Conservation (phyloP, 306 rosid species). For the Cucumis melo region DNA sequence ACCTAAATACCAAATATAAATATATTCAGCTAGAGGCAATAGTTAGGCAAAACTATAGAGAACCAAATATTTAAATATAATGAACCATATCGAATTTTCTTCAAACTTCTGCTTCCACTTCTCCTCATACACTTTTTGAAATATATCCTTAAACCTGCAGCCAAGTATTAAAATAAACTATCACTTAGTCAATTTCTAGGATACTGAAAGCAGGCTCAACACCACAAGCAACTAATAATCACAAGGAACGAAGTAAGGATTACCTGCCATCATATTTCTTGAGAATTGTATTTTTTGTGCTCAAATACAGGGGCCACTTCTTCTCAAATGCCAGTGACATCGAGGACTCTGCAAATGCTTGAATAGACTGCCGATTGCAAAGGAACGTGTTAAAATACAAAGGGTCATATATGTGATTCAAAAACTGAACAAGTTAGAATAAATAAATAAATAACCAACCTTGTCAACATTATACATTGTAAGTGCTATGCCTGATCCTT, state of each 20-base stretch:
- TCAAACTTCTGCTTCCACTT: slow-evolving; percentile 83
- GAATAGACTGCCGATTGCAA: slow-evolving; percentile 54
- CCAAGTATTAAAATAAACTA: background rate
- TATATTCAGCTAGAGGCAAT: slow-evolving; percentile 13
- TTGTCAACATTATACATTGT: slow-evolving; percentile 92
- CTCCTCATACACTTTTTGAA: slow-evolving; percentile 77
- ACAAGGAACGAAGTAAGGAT: slow-evolving; percentile 2
- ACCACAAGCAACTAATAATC: background rate
- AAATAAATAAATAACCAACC: slow-evolving; percentile 30
- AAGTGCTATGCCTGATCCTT: slow-evolving; percentile 89
- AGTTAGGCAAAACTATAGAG: background rate
- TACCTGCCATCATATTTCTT: slow-evolving; percentile 98
- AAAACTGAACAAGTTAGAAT: background rate
- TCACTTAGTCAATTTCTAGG: background rate
- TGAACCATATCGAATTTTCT: slow-evolving; percentile 79
- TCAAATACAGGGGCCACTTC: slow-evolving; percentile 93
- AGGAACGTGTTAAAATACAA: background rate
- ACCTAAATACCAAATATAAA: slow-evolving; percentile 43
- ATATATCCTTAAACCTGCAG: slow-evolving; percentile 89
- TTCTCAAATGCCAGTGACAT: slow-evolving; percentile 70
- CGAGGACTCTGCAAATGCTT: slow-evolving; percentile 86
- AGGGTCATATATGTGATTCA: background rate
- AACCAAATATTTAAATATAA: slow-evolving; percentile 5
- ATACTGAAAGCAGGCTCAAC: background rate
- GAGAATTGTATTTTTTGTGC: slow-evolving; percentile 93